Evolutionary conservation across 257 asterid genomes (phyloP), one percentile per base, ranked within the genome.

Genomic region (Plantago major): DNA sequence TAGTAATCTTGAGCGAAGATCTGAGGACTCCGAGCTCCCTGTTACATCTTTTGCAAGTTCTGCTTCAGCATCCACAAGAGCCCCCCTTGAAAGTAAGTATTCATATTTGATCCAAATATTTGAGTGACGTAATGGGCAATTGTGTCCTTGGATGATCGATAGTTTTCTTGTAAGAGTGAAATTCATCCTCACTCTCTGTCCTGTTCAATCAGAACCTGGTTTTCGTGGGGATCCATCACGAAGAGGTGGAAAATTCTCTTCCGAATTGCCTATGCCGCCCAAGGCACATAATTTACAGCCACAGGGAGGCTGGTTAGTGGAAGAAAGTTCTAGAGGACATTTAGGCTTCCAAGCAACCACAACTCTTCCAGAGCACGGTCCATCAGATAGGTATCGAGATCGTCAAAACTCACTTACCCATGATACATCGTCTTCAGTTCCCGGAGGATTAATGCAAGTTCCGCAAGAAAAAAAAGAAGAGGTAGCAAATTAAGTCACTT

Each of bases 201-300:
- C 37, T 54, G 60, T 70, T 66, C n/a, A 56, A 70, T 71, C 83
- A 87, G 97, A 87, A 76, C 96, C 95, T 64, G 85, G 91, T 73
- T 72, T 87, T 75, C 94, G 82, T 62, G 96, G 95, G 57, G 93
- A 80, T 74, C 95, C 90, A 66, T 80, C 79, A 65, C 83, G 87
- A 63, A 78, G 83, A 68, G 99, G 87, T 56, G 67, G 49, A 73
- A 77, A 84, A 76, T 76, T 58, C 72, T 67, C 74, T 64, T 79
- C 79, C 63, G 96, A 81, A 67, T 87, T 86, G 42, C 86, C 93
- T 70, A 47, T 78, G 46, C 66, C 83, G 65, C 67, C 91, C 74
- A 84, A 78, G 73, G 72, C 73, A 18, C 81, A 78, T 6, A 55
- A 71, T 63, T 14, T 68, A 28, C 84, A 74, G 62, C 76, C 85